Evolutionary conservation across 345 rosid species (phyloP), one percentile per base, ranked within the genome.

Genomic region (Eucalyptus fibrosa): DNA sequence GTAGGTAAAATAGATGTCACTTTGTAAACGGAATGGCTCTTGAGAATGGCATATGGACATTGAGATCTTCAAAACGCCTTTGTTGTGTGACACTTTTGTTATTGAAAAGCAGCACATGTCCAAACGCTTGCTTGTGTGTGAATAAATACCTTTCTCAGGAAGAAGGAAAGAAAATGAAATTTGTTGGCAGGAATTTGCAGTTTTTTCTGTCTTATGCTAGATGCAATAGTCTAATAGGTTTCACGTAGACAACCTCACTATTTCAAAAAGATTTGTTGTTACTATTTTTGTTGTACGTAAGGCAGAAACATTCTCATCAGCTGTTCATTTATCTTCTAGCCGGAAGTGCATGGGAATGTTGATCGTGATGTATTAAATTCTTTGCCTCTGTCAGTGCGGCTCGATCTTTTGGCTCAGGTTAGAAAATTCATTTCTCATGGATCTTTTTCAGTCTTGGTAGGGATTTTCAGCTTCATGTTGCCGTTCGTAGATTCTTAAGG

Each of bases 341-440:
- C 95, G 85, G 93, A 88, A 89, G 90, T 94, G 92, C 92, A 90
- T 88, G 97, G 97, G 89, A 93, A 92, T 91, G 92, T 97, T 91
- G 99, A 97, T 94, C 97, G 96, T 85, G 95, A 94, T 91, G 95
- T 97, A 90, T 95, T 97, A 90, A 96, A 98, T 89, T 93, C 99
- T 90, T 93, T 97, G 93, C 99, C 99, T 89, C 95, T 98, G 89
- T 97, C 99, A 55, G 94, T 97, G 97, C 96, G 96, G 91, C 97
- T 97, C 67, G 97, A 97, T 93, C 99, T 97, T 90, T 95, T 97
- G 92, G 96, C 90, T 89, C 99, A 96, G 96, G 99, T 96, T 89
- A 93, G 93, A 86, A 72, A 67, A 23, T 88, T 19, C 26, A 40
- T 37, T 42, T 59, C 56, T 59, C 77, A 30, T 42, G 53, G 53